A percentile compares a stretch with the other conserved stretches of the same genome.
Conservation (phyloP, 257 asterid species). For the Capsicum pubescens region DNA sequence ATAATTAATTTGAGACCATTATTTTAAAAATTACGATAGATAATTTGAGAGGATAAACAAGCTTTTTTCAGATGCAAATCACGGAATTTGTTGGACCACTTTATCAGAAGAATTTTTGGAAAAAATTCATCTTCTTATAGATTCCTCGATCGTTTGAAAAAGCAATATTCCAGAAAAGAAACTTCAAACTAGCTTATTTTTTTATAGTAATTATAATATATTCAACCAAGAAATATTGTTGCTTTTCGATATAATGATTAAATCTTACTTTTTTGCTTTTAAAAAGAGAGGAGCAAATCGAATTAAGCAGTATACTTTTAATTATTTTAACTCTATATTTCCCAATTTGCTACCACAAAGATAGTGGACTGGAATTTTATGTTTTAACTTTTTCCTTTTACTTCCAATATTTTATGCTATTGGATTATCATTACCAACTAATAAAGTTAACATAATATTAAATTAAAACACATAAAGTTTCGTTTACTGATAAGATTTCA, state of each 20-base stretch:
- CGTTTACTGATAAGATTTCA: not conserved
- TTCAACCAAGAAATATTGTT: slow-evolving; percentile 7
- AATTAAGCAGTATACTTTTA: not conserved
- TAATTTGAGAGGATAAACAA: too few species aligned
- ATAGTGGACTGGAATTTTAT: slow-evolving; percentile 7
- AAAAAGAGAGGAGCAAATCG: slow-evolving; percentile 27
- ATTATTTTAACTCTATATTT: not conserved
- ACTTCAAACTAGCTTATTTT: not conserved
- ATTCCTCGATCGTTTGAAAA: slow-evolving; percentile 27
- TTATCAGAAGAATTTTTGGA: not conserved
- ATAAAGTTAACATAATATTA: not conserved
- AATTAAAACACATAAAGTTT: not conserved
- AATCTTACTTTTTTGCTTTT: slow-evolving; percentile 10
- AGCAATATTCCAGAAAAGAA: slow-evolving; percentile 12
- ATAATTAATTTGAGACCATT: too few species aligned
- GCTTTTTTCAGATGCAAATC: not conserved
- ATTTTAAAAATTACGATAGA: too few species aligned
- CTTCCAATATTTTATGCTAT: not conserved
- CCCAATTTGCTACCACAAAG: not conserved
- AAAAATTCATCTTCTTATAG: not conserved
- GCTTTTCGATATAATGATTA: slow-evolving; percentile 24
- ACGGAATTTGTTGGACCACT: slow-evolving; percentile 21
- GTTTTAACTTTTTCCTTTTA: not conserved
- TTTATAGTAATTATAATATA: not conserved
- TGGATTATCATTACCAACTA: slow-evolving; percentile 8